Conservation (phyloP, 192 early-diverging fungal species). For the Podila minutissima region DNA sequence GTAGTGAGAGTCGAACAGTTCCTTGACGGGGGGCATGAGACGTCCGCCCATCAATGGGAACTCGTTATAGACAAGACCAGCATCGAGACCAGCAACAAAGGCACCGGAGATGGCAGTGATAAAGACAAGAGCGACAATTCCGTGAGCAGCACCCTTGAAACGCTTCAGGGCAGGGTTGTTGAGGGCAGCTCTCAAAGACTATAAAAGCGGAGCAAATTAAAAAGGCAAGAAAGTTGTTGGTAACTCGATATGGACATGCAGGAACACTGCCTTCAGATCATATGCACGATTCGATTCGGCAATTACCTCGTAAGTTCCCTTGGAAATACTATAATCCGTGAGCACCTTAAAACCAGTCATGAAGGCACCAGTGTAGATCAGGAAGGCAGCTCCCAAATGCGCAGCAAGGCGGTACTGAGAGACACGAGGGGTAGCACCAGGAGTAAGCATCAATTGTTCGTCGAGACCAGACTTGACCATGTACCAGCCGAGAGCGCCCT, state of each 20-base stretch:
- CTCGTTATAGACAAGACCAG: constrained; percentile 97
- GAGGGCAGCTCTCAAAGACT: constrained; percentile 51
- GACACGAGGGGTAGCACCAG: constrained; percentile 88
- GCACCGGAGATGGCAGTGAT: constrained; percentile 92
- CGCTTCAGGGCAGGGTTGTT: constrained; percentile 68
- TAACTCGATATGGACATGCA: background rate
- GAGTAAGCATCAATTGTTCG: constrained; percentile 78
- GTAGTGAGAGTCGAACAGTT: constrained; percentile 65
- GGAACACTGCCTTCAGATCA: background rate
- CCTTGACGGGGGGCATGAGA: constrained; percentile 77
- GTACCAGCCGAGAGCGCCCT: constrained; percentile 96
- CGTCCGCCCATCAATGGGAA: constrained; percentile 94
- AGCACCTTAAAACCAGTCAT: constrained; percentile 85
- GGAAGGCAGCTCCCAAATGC: constrained; percentile 88
- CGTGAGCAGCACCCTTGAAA: constrained; percentile 70
- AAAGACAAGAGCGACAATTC: constrained; percentile 77
- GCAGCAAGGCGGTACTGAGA: constrained; percentile 94
- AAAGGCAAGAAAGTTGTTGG: background rate
- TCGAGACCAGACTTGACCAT: constrained; percentile 96
- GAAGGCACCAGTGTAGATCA: constrained; percentile 85
- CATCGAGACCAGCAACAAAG: constrained; percentile 96
- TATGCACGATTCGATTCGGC: background rate
- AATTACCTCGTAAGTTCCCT: constrained; percentile 53
- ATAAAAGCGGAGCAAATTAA: background rate
- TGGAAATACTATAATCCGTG: constrained; percentile 69